Percentiles rank a stretch among this genome's conserved stretches.
These are phyloP conservation scores for Pseudocercospora macadamiae DNA, from an alignment of 2,329 filamentous ascomycete species.

Conservation along the genomic window DNA sequence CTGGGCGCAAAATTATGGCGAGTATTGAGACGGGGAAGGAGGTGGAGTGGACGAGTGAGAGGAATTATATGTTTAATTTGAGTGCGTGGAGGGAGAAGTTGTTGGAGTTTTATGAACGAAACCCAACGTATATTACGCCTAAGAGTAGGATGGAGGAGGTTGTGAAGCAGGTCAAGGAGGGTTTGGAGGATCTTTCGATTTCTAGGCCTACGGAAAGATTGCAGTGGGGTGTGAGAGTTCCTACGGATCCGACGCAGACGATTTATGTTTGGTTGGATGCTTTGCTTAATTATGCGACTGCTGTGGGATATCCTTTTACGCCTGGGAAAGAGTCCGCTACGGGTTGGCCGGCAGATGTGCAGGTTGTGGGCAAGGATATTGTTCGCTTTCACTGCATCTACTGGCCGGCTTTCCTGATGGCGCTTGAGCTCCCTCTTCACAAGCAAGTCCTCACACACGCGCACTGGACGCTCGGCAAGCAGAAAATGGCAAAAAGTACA, in stretches of 20 bases:
- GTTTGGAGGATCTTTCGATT: constrained; percentile 84
- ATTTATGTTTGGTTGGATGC: constrained; percentile 99
- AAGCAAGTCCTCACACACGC: constrained; percentile 83
- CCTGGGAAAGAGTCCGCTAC: constrained; percentile 64
- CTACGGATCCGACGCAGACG: constrained; percentile 80
- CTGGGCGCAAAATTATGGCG: constrained; percentile 79
- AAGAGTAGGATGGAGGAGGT: constrained; percentile 75
- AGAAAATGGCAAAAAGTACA: constrained; percentile 95
- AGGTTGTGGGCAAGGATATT: constrained; percentile 96
- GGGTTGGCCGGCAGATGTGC: constrained; percentile 86
- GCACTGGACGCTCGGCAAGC: constrained; percentile 89
- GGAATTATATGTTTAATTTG: constrained; percentile 92
- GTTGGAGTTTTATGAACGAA: constrained; percentile 75
- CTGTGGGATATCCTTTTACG: constrained; percentile 80
- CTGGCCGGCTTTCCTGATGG: constrained; percentile 96
- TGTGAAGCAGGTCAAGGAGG: constrained; percentile 72
- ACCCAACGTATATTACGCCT: constrained; percentile 78
- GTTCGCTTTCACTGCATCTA: constrained; percentile 95
- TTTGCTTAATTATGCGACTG: constrained; percentile 89
- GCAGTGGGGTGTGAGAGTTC: constrained; percentile 86
- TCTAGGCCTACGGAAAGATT: constrained; percentile 79
- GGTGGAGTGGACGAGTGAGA: constrained; percentile 92
- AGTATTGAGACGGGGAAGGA: constrained; percentile 81
- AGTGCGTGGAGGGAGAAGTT: constrained; percentile 79
- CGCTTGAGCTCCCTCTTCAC: constrained; percentile 76